Conservation (phyloP, 108 stramenopile genomes). For the Cyclostephanos tholiformis region DNA sequence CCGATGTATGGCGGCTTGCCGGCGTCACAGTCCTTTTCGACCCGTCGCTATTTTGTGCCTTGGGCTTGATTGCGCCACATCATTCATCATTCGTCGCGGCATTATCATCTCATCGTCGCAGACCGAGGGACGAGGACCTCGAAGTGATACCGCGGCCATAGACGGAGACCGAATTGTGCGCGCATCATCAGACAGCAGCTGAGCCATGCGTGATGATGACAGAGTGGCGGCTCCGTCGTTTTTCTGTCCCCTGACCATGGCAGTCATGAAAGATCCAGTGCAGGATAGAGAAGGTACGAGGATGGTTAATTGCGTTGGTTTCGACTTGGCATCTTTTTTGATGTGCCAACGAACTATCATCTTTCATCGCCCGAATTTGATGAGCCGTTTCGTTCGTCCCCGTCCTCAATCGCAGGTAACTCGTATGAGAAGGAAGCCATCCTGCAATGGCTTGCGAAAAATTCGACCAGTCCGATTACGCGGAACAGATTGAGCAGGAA, state of each 20-base stretch:
- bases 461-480: conserved; percentile 24
- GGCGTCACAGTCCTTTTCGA: too few relatives aligned
- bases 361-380: neutral
- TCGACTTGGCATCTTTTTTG: neutral
- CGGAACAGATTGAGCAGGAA: conserved; percentile 15
- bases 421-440: conserved; percentile 28
- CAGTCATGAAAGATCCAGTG: conserved; percentile 32
- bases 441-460: conserved; percentile 19
- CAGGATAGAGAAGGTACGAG: conserved; percentile 33
- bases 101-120: neutral
- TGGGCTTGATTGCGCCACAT: neutral
- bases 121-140: neutral
- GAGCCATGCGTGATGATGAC: neutral
- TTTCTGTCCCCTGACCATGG: conserved; percentile 33
- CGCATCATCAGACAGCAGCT: neutral
- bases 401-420: conserved; percentile 7
- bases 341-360: neutral
- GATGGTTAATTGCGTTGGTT: neutral
- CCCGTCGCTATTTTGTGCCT: too few relatives aligned
- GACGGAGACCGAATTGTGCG: neutral
- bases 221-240: conserved; percentile 15
- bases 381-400: neutral
- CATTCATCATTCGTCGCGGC: neutral
- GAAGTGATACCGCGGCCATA: neutral
- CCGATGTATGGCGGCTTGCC: neutral